Base-by-base conservation (phyloP, 2,329 filamentous ascomycete species). In the Davidsoniella virescens region DNA sequence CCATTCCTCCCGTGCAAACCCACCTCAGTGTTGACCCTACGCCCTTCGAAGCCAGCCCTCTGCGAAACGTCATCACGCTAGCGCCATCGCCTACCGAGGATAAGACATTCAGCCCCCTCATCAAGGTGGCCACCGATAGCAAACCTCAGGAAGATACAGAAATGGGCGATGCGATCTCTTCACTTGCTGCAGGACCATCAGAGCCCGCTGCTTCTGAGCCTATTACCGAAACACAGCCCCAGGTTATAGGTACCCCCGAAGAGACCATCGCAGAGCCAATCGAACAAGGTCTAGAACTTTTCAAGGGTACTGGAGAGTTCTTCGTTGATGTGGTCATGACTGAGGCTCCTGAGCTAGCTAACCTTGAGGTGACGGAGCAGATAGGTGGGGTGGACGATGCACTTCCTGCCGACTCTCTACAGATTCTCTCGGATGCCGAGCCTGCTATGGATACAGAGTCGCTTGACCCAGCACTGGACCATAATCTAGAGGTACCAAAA, bases 321-420 rank as follows among this genome's bases (percentile, higher is more conserved):
- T 36, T 60, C 37, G 61, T 62, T 47, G 55, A 60, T 38, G 61
- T 60, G 47, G 54, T 55, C 17, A 61, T 62, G 26, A 56, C 54
- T 17, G 49, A 53, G 18, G 50, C 41, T 14, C 50, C 49, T 7
- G 47, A 52, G 14, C 20, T 47, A 49, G 37, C 44, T 49, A 42
- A 51, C 46, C 14, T 49, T 5, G 50, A 55, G 26, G 47, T 48
- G 12, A 4, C 14, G 4, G 25, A 14, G 20, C 23, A 33, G 14
- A 17, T 23, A 3, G 37, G 18, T 29, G 25, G 5, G 23, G n/a
- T 23, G 10, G 23, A 23, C 5, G 18, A 10, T 23, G 23, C 25
- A 9, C 17, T 17, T 29, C 18, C 43, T 25, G 3, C 44, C 12
- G 40, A 26, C n/a, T 25, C 26, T n/a, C 4, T n/a, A 44, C 7